phyloP scores from a whole-genome alignment of 164 flowering plant species.

The Akebia trifoliata region DNA sequence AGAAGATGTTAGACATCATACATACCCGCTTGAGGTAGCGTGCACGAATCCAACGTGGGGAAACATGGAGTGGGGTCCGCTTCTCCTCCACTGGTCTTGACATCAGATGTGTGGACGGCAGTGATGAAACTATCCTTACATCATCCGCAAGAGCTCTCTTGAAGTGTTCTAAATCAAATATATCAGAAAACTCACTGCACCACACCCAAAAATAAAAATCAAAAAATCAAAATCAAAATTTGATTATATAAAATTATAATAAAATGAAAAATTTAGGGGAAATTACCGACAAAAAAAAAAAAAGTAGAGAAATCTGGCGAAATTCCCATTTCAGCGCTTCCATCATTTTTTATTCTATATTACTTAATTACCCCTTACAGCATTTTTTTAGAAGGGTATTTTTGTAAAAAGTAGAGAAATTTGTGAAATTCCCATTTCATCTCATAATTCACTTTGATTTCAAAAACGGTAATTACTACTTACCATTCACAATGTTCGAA shows the following conservation, averaged over 20 bases:
- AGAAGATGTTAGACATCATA: neutral
- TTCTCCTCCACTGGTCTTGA: constrained; percentile 87
- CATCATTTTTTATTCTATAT: too few species aligned
- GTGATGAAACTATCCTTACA: constrained; percentile 72
- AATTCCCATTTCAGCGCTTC: too few species aligned
- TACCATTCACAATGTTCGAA: too few species aligned
- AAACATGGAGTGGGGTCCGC: constrained; percentile 70
- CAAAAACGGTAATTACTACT: too few species aligned
- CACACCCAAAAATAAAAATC: constrained; percentile 1
- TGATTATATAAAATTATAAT: neutral
- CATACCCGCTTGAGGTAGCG: constrained; percentile 71
- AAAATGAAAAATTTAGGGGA: neutral
- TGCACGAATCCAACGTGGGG: constrained; percentile 88
- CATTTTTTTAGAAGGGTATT: too few species aligned
- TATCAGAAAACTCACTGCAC: constrained; percentile 90
- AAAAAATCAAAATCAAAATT: too few species aligned
- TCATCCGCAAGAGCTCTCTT: constrained; percentile 68
- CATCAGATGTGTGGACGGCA: constrained; percentile 94
- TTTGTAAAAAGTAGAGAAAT: too few species aligned
- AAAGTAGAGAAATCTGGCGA: too few species aligned
- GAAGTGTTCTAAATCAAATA: constrained; percentile 92
- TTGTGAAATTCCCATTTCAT: too few species aligned
- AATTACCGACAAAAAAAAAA: neutral
- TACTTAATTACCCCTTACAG: too few species aligned
- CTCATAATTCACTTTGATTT: too few species aligned